Percentiles rank a stretch among this genome's conserved stretches.
Conservation (phyloP, 1,284 basidiomycete genomes). For the Cryptococcus amylolentus region DNA sequence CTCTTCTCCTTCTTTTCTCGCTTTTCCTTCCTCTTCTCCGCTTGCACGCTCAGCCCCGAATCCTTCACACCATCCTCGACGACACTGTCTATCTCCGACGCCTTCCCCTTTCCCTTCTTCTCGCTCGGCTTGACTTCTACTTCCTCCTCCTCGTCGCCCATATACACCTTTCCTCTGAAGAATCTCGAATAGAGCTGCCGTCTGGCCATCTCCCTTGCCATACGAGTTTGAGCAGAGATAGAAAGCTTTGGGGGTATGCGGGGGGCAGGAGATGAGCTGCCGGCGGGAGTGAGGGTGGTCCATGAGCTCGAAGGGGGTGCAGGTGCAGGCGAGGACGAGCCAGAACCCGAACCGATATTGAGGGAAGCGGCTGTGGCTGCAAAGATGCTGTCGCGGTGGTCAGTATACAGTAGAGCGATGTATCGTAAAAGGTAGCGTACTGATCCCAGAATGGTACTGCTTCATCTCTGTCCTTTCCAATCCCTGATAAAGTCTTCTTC, state of each 20-base stretch:
- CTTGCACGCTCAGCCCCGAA: neutral
- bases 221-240: constrained; percentile 59
- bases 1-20: neutral
- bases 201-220: constrained; percentile 73
- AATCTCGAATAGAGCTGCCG: constrained; percentile 73
- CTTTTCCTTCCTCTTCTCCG: neutral
- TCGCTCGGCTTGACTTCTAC: constrained; percentile 11
- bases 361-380: constrained; percentile 71
- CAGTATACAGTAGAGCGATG: neutral
- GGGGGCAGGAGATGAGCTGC: constrained; percentile 20
- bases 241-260: constrained; percentile 22
- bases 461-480: constrained; percentile 88
- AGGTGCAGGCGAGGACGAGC: constrained; percentile 6
- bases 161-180: constrained; percentile 68
- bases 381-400: constrained; percentile 60
- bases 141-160: constrained; percentile 22
- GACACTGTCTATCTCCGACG: neutral
- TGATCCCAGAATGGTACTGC: constrained; percentile 96
- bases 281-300: constrained; percentile 6
- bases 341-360: constrained; percentile 44
- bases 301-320: constrained; percentile 21
- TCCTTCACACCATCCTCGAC: constrained; percentile 3
- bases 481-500: constrained; percentile 75
- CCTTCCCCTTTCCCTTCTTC: constrained; percentile 6
- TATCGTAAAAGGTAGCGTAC: constrained; percentile 54